Evolutionary conservation across 177 flowering plant species (phyloP).

Genomic region (Telopea speciosissima): DNA sequence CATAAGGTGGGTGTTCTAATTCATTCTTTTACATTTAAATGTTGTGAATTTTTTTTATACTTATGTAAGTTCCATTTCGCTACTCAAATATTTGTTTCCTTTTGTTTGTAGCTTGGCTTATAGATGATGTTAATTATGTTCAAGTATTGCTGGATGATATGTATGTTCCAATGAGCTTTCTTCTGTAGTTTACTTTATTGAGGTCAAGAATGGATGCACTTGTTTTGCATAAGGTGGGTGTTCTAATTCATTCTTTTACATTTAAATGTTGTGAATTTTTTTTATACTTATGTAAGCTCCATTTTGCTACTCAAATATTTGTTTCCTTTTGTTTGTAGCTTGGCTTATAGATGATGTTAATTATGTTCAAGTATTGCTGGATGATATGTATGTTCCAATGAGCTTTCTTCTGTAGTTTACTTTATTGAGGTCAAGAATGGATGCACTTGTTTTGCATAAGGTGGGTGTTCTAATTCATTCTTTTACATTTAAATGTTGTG

Average conservation of each 20-base stretch:
- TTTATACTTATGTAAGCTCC: neutral
- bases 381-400: slow-evolving; percentile 16
- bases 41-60: neutral
- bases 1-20: slow-evolving; percentile 24
- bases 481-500: neutral
- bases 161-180: slow-evolving; percentile 57
- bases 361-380: neutral
- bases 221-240: slow-evolving; percentile 27
- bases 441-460: slow-evolving; percentile 18
- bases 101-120: neutral
- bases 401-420: slow-evolving; percentile 67
- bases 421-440: slow-evolving; percentile 29
- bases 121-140: neutral
- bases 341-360: neutral
- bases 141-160: neutral
- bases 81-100: neutral
- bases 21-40: neutral
- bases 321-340: neutral
- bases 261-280: neutral
- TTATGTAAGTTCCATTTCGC: neutral
- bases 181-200: slow-evolving; percentile 48
- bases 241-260: neutral
- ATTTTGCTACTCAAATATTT: neutral
- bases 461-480: slow-evolving; percentile 14
- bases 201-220: slow-evolving; percentile 20